Percentiles rank a stretch among this genome's conserved stretches.
phyloP scores from a whole-genome alignment of 148 eudicot species.

The Rhododendron henanense region DNA sequence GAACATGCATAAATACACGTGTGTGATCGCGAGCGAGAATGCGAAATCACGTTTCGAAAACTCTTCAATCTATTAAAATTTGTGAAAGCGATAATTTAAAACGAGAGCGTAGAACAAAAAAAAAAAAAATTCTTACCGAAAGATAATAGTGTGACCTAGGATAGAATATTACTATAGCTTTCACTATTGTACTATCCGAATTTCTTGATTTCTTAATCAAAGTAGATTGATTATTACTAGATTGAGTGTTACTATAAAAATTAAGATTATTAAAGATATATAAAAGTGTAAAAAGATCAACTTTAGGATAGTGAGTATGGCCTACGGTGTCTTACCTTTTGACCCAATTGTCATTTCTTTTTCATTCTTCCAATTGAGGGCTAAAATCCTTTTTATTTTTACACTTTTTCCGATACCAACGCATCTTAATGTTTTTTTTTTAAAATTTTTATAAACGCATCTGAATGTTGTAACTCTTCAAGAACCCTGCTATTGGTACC shows the following conservation, averaged over 20 bases:
- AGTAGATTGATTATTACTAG: neutral
- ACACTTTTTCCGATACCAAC: neutral
- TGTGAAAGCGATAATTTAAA: no score
- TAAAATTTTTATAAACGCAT: no score
- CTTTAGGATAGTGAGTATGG: neutral
- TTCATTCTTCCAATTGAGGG: neutral
- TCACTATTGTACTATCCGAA: neutral
- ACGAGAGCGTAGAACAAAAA: no score
- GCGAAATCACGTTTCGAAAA: no score
- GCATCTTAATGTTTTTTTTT: neutral
- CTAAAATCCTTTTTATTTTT: neutral
- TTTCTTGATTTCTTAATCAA: neutral
- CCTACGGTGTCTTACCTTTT: neutral
- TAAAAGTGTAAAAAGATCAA: neutral
- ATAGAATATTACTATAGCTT: neutral
- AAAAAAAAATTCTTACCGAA: no score
- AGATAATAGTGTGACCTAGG: no score
- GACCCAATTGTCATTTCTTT: slow-evolving; percentile 2
- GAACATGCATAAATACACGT: no score
- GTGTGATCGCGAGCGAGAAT: no score
- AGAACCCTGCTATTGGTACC: no score
- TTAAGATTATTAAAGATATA: neutral
- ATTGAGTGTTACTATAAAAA: neutral
- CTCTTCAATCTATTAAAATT: no score
- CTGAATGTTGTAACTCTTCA: no score